Base-by-base conservation (phyloP, 2,329 filamentous ascomycete genomes). In the Ciborinia camelliae region DNA sequence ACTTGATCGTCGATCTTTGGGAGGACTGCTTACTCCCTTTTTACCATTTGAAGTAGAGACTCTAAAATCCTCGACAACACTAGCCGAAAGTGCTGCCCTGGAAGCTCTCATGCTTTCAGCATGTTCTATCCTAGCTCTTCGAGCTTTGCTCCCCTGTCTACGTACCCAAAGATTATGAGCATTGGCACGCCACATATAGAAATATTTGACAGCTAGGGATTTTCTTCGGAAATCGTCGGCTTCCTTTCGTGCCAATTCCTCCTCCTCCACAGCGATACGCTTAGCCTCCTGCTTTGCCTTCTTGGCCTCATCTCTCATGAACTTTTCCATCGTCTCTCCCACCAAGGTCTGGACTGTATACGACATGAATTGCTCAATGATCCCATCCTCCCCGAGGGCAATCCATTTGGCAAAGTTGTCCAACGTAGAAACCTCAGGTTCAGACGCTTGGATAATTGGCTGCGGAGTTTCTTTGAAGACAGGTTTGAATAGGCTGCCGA, bases 291-390 rank as follows among this genome's bases (percentile, higher is more conserved):
- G 58, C 20, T 53, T 59, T 32, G 62, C 52, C 8, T 43, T 54
- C 28, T 35, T 57, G 7, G 64, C 45, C 45, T 52, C 37, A 4
- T 75, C 72, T 28, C 65, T 51, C 39, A 54, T 37, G 45, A 69
- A 73, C 23, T 53, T 57, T 8, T 61, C 53, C 10, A 69, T 62
- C 18, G 70, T 68, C 32, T 67, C 54, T 15, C 48, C 51, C 4
- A 75, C 61, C 20, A 74, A 62, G 9, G 64, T 60, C 28, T 71
- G 68, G 20, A 74, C 70, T 12, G 68, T 66, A 35, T 63, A 67
- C 9, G 66, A 64, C 23, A 64, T 72, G 54, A 76, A 76, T 41
- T 76, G 71, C 26, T 76, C 74, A 18, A 76, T 37, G n/a, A 76
- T 62, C 14, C 75, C 75, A 39, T 71, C 70, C 26, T 71, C 67